Evolutionary conservation across 345 rosid genomes (phyloP).

Genomic region (Cardamine occulta): DNA sequence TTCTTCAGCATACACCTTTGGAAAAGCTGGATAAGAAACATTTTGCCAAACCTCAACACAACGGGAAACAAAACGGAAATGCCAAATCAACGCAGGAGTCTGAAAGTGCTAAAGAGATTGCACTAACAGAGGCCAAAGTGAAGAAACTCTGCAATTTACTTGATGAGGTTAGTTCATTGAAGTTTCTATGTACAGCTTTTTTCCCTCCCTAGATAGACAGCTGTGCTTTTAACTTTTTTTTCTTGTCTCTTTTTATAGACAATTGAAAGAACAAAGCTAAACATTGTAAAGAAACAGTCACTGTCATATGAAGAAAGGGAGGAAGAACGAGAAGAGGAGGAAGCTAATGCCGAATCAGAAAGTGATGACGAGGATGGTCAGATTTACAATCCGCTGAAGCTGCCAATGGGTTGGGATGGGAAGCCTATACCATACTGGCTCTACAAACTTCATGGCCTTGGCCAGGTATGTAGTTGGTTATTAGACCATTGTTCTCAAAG

Average conservation of each 20-base stretch:
- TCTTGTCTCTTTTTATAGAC: conserved; percentile 49
- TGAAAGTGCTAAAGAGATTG: conserved; percentile 65
- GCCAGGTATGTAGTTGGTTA: conserved; percentile 63
- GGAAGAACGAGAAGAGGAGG: conserved; percentile 96
- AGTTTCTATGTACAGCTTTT: neutral
- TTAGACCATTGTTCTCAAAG: neutral
- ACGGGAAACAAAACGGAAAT: conserved; percentile 57
- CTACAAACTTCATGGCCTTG: conserved; percentile 98
- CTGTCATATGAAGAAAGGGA: conserved; percentile 96
- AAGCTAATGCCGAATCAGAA: conserved; percentile 84
- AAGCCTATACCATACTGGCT: conserved; percentile 99
- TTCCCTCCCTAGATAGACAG: neutral
- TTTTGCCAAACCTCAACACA: conserved; percentile 72
- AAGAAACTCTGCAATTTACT: conserved; percentile 71
- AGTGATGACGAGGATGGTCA: conserved; percentile 98
- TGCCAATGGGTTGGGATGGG: conserved; percentile 99
- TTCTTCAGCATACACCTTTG: conserved; percentile 76
- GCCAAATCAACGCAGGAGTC: conserved; percentile 52
- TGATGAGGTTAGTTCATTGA: conserved; percentile 62
- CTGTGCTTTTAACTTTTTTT: neutral
- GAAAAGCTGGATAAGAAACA: conserved; percentile 89
- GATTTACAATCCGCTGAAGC: conserved; percentile 89
- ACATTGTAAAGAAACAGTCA: conserved; percentile 93
- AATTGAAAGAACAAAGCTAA: conserved; percentile 73
- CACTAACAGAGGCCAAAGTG: conserved; percentile 73